Evolutionary conservation across 75 land plant genomes (phyloP).

Genomic region (Larix kaempferi): DNA sequence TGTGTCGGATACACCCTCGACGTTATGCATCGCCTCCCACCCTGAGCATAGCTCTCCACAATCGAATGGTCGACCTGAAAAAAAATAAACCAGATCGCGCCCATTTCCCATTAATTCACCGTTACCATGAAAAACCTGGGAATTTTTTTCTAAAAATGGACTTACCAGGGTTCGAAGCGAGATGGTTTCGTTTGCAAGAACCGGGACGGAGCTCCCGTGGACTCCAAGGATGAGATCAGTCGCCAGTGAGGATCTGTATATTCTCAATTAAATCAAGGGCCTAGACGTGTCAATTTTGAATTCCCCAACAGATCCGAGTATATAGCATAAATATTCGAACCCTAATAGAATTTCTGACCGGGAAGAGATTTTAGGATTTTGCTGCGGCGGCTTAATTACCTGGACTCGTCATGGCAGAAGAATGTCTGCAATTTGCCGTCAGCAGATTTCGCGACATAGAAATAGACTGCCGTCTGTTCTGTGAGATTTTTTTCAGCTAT

Average conservation of each 20-base stretch:
- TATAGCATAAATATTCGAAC: no score
- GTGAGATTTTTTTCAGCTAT: slow-evolving; percentile 49
- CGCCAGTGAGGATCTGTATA: slow-evolving; percentile 64
- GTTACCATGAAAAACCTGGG: background rate
- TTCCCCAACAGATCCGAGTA: no score
- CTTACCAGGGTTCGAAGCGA: slow-evolving; percentile 71
- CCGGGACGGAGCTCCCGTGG: slow-evolving; percentile 67
- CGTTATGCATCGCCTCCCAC: slow-evolving; percentile 71
- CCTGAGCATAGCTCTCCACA: slow-evolving; percentile 87
- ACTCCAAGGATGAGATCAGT: slow-evolving; percentile 36
- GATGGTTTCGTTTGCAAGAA: slow-evolving; percentile 51
- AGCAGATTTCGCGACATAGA: slow-evolving; percentile 46
- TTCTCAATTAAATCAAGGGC: background rate
- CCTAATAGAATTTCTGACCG: no score
- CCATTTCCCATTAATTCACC: background rate
- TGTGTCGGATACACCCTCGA: slow-evolving; percentile 82
- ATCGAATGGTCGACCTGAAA: slow-evolving; percentile 93
- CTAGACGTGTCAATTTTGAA: no score
- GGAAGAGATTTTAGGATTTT: background rate
- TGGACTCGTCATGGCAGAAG: slow-evolving; percentile 71
- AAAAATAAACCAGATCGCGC: background rate
- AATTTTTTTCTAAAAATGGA: no score
- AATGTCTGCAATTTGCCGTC: slow-evolving; percentile 46
- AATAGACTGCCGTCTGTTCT: slow-evolving; percentile 79
- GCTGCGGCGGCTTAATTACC: slow-evolving; percentile 23